Base-by-base conservation (phyloP, 306 rosid species). In the Lablab purpureus region DNA sequence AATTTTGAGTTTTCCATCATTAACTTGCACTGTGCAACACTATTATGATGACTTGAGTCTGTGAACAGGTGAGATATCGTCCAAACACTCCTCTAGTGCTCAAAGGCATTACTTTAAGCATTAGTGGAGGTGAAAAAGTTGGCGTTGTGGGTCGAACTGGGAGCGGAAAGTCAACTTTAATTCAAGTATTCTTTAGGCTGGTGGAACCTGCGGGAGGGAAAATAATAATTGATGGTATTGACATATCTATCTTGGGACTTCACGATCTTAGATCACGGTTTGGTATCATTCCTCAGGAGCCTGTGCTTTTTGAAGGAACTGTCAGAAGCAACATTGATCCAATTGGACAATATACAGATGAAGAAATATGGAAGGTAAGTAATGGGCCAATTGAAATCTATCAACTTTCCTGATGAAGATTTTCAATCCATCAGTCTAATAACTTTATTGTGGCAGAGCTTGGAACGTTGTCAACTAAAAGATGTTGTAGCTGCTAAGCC, bases 261-360 rank as follows among this genome's bases (percentile, higher is more conserved):
- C 97, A 93, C 64, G 94, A 93, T 79, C 90, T 91, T n/a, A 81
- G 97, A 77, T 89, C 98, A 43, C 87, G 97, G 8, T 91, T 93
- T 6, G 90, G 98, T n/a, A 93, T 91, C 84, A 93, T 93, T 82
- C 98, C 97, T 56, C 98, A 93, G 81, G 97, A 93, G 71, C 98
- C 97, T 13, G 93, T 93, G 19, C 98, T 93, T 67, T 93, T 93
- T 22, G 94, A 93, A 85, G 98, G 98, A 65, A 93, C 97, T 10
- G 90, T 93, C 5, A 85, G 97, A 85, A 88, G 83, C 86, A 93
- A 93, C 78, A 69, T 91, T 7, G 97, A 93, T 74, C 98, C 98
- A 49, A 56, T 77, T 25, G 92, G 82, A 75, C 75, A 62, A 43
- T 83, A 89, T 41, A 73, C 94, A 4, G 97, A 92, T 67, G 97